Conservation (phyloP, 1,284 basidiomycete genomes). For the Malassezia sympodialis region DNA sequence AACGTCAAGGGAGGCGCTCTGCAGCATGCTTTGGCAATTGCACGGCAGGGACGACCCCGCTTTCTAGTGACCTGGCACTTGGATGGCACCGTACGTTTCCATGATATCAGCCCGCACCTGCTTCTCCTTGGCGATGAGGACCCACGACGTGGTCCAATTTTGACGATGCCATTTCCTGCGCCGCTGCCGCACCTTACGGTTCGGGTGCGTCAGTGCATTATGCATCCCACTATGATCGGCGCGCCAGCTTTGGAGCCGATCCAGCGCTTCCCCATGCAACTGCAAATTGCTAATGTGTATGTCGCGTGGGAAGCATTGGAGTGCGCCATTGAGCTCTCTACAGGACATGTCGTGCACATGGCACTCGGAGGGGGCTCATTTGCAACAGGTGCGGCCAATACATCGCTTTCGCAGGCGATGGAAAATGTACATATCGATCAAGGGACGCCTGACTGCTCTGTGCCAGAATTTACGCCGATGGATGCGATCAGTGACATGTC, state of each 20-base stretch:
- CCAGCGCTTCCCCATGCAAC: slow-evolving; percentile 14
- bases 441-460: not conserved
- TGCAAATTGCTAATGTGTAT: slow-evolving; percentile 23
- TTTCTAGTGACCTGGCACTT: slow-evolving; percentile 41
- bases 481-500: slow-evolving; percentile 21
- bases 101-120: slow-evolving; percentile 38
- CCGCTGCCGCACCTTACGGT: slow-evolving; percentile 40
- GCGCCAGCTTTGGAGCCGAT: slow-evolving; percentile 24
- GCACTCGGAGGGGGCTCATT: not conserved
- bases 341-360: slow-evolving; percentile 30
- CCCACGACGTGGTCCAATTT: slow-evolving; percentile 14
- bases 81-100: slow-evolving; percentile 40
- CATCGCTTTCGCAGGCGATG: not conserved
- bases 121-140: slow-evolving; percentile 29
- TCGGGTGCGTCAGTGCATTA: slow-evolving; percentile 18
- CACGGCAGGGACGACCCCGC: slow-evolving; percentile 16
- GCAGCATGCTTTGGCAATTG: slow-evolving; percentile 10
- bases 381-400: not conserved
- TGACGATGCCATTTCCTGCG: slow-evolving; percentile 30
- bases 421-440: slow-evolving; percentile 1
- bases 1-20: slow-evolving; percentile 2
- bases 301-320: slow-evolving; percentile 35
- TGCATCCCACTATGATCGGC: slow-evolving; percentile 20
- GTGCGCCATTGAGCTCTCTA: slow-evolving; percentile 23
- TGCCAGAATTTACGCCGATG: slow-evolving; percentile 19